Conservation (phyloP, 371 early-diverging fungal species). For the Catenaria anguillulae region DNA sequence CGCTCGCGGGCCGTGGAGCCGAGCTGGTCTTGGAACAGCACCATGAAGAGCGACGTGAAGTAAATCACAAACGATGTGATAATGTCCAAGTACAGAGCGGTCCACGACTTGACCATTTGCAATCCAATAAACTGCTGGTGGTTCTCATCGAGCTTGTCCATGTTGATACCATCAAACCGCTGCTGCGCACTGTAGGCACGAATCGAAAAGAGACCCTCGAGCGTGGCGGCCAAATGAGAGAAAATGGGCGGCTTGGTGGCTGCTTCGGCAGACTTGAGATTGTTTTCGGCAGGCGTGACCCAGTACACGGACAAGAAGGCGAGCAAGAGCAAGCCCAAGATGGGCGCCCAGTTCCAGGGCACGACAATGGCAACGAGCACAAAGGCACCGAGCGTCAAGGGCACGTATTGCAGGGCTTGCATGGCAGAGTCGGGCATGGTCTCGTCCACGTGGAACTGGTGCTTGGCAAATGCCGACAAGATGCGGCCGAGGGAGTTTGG, state of each 20-base stretch:
- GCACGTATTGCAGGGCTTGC: constrained; percentile 37
- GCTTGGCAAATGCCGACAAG: constrained; percentile 73
- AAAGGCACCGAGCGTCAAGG: constrained; percentile 38
- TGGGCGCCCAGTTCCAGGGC: constrained; percentile 36
- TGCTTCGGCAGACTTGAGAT: constrained; percentile 37
- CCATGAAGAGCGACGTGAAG: constrained; percentile 37
- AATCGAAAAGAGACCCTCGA: constrained; percentile 53
- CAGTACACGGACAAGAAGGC: constrained; percentile 20
- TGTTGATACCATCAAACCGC: constrained; percentile 36
- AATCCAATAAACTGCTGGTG: constrained; percentile 35
- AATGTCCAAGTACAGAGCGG: constrained; percentile 49
- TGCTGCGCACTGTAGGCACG: constrained; percentile 41
- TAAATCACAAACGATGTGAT: constrained; percentile 43
- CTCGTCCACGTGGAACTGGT: constrained; percentile 72
- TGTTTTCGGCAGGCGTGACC: constrained; percentile 26
- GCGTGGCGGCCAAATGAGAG: constrained; percentile 49
- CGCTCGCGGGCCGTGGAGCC: constrained; percentile 8
- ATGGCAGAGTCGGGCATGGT: constrained; percentile 25
- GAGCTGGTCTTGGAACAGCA: constrained; percentile 18
- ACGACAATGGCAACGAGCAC: constrained; percentile 36
- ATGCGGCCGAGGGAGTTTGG: constrained; percentile 77
- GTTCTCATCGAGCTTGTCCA: constrained; percentile 38
- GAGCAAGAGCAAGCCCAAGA: constrained; percentile 23
- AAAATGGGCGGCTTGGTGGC: constrained; percentile 45
- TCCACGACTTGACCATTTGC: constrained; percentile 32